These are phyloP conservation scores for Mrakia gelida DNA, from an alignment of 768 basidiomycete species.

Conservation along the genomic window DNA sequence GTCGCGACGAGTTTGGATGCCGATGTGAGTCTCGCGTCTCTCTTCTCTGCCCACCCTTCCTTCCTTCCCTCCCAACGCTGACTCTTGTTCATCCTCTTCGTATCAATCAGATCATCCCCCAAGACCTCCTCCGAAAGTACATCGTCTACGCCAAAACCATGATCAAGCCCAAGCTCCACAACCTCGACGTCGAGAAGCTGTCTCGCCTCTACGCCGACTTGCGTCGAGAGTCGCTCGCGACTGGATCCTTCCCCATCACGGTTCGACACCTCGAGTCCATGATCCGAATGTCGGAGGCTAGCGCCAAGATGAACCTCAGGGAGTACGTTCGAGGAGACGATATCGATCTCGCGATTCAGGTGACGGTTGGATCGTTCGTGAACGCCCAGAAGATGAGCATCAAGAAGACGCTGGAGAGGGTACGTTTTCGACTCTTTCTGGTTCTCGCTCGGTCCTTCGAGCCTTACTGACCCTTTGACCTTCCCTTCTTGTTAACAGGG, in stretches of 20 bases:
- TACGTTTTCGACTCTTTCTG: conserved; percentile 46
- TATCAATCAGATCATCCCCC: conserved; percentile 74
- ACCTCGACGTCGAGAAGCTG: conserved; percentile 93
- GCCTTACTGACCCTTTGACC: not conserved
- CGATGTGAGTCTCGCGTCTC: conserved; percentile 61
- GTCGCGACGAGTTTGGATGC: conserved; percentile 80
- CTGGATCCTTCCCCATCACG: conserved; percentile 98
- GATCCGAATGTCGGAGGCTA: conserved; percentile 98
- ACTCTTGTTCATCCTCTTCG: not conserved
- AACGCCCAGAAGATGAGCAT: conserved; percentile 96
- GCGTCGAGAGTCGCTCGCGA: conserved; percentile 90
- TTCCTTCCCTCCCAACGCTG: not conserved
- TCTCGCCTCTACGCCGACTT: conserved; percentile 90
- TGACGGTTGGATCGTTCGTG: conserved; percentile 90
- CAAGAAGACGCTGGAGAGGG: conserved; percentile 94
- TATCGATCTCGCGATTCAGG: conserved; percentile 94
- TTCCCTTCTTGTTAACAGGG: conserved; percentile 52
- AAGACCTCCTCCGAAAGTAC: conserved; percentile 92
- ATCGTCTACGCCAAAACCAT: conserved; percentile 98
- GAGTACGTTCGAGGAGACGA: conserved; percentile 95
- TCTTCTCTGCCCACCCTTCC: too few relatives aligned
- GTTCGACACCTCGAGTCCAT: conserved; percentile 97
- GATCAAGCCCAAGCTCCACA: conserved; percentile 85
- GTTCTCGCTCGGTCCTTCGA: not conserved
- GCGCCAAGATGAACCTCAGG: conserved; percentile 94